Percentiles rank a stretch among this genome's conserved stretches.
Conservation (phyloP, 257 asterid genomes). For the Plantago major region DNA sequence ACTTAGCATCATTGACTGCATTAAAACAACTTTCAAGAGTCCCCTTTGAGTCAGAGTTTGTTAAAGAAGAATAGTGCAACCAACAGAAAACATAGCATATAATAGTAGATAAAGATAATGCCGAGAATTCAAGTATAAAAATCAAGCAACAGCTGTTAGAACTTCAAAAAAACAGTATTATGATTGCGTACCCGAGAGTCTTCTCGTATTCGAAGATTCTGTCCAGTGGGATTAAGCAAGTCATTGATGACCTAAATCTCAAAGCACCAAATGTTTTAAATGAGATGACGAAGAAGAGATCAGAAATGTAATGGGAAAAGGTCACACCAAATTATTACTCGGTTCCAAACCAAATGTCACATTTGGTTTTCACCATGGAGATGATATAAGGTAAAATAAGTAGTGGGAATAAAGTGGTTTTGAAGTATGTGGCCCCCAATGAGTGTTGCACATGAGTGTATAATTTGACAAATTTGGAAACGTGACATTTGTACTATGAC, state of each 20-base stretch:
- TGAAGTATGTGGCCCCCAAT: too few relatives aligned
- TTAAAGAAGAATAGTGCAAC: background rate
- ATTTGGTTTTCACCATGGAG: too few relatives aligned
- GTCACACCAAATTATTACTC: too few relatives aligned
- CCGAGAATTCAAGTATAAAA: constrained; percentile 11
- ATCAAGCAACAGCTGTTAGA: constrained; percentile 14
- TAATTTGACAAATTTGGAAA: too few relatives aligned
- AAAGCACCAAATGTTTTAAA: constrained; percentile 15
- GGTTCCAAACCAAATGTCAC: too few relatives aligned
- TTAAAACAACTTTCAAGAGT: too few relatives aligned
- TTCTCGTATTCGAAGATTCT: constrained; percentile 76
- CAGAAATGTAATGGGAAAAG: background rate
- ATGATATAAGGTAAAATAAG: too few relatives aligned
- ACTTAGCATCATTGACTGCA: too few relatives aligned
- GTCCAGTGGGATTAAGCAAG: constrained; percentile 82
- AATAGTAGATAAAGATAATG: constrained; percentile 10
- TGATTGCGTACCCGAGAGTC: constrained; percentile 58
- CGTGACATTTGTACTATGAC: too few relatives aligned
- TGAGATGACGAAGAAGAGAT: background rate
- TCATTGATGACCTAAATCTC: constrained; percentile 77
- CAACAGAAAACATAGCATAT: constrained; percentile 11
- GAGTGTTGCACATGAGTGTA: too few relatives aligned
- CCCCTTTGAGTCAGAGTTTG: background rate
- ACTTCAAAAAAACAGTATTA: constrained; percentile 11
- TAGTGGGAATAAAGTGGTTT: too few relatives aligned